Evolutionary conservation across 2,329 filamentous ascomycete species (phyloP), one percentile per base, ranked within the genome.

Genomic region (Didymella exigua): DNA sequence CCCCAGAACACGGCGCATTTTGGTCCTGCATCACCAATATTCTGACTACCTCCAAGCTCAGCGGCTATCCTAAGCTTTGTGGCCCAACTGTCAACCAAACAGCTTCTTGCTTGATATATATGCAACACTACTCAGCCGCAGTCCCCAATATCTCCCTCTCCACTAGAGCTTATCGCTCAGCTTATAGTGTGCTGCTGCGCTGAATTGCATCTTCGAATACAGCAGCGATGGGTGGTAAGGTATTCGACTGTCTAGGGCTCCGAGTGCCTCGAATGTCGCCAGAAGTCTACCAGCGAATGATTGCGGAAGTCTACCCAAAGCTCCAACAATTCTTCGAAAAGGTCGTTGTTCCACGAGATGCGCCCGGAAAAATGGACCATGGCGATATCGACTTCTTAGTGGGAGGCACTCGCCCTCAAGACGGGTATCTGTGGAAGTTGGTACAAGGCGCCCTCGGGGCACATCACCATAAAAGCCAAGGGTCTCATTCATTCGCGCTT

Each of bases 341-440:
- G 7, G 84, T 89, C 4, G 81, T 79, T 0, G 79, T 82, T 0
- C 86, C 89, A 0, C 82, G 88, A 24, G 88, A 91, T 61, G 88
- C 84, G 0, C 89, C 90, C 0, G 86, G 71, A 1, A 95, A 95
- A 72, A 36, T 61, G 0, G 83, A 86, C 62, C 82, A 85, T 65
- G 91, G 90, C 18, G 91, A 95, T 61, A 76, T 96, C 31, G 90
- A 95, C 72, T 79, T 93, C 54, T 72, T 91, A 1, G 81, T 90
- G 1, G 58, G 62, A 30, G 67, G 67, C 14, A 59, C 58, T 45
- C 23, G 13, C 46, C 11, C 63, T 18, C 62, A 69, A 49, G 50
- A 19, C 18, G 33, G 29, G 5, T 34, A 61, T 2, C 47, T 70
- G 4, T 70, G 65, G 62, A 19, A 66, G 18, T 60, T 64, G 1